A percentile compares a stretch with the other conserved stretches of the same genome.
These are phyloP conservation scores for Aspergillus ellipticus DNA, from an alignment of 495 filamentous ascomycete genomes.

Conservation along the genomic window DNA sequence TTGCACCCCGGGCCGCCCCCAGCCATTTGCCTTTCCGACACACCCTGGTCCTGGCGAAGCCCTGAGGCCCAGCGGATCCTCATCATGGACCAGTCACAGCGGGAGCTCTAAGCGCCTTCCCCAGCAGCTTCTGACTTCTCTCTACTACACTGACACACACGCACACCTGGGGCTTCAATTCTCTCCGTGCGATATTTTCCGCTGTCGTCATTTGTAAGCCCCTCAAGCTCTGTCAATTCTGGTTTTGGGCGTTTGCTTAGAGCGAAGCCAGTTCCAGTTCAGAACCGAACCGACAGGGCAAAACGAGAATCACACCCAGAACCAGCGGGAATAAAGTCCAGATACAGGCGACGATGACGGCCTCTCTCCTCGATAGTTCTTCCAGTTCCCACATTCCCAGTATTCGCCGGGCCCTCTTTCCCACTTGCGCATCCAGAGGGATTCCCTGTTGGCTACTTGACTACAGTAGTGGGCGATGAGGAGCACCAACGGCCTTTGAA, in stretches of 20 bases:
- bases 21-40: constrained; percentile 3
- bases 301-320: neutral
- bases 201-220: neutral
- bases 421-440: neutral
- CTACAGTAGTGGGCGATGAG: neutral
- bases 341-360: neutral
- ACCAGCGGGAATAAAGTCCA: neutral
- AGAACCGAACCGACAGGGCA: neutral
- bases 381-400: neutral
- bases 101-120: neutral
- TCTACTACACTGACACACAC: too few species aligned
- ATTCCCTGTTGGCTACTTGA: neutral
- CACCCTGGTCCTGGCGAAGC: neutral
- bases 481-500: neutral
- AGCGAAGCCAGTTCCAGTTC: neutral
- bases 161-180: neutral
- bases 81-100: neutral
- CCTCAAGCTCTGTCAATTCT: neutral
- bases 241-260: neutral
- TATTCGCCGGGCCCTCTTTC: neutral
- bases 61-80: constrained; percentile 3
- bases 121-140: neutral
- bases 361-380: too few species aligned
- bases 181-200: neutral
- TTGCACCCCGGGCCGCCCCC: constrained; percentile 7